phyloP scores from a whole-genome alignment of 805 yeast genomes.

The Saturnispora bothae region DNA sequence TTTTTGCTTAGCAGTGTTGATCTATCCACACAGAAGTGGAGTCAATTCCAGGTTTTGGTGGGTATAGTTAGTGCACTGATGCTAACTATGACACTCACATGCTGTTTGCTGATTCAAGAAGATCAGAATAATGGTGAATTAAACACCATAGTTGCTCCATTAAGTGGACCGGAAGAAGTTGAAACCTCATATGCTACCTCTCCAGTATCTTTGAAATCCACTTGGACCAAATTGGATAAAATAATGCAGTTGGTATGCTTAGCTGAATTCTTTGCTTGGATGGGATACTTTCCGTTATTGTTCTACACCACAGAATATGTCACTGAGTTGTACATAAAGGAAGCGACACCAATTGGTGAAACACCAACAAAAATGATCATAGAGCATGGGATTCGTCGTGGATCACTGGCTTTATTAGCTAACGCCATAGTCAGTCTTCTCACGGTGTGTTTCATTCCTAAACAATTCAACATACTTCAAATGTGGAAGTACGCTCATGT shows the following conservation, averaged over 20 bases:
- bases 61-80: conserved; percentile 33
- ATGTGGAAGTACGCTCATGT: conserved; percentile 44
- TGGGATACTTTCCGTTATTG: conserved; percentile 56
- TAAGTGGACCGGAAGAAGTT: too few relatives aligned
- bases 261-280: conserved; percentile 58
- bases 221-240: conserved; percentile 25
- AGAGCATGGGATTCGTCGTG: conserved; percentile 36
- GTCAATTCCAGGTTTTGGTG: conserved; percentile 42
- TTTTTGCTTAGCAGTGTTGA: conserved; percentile 25
- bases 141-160: too few relatives aligned
- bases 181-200: too few relatives aligned
- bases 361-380: conserved; percentile 25
- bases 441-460: conserved; percentile 37
- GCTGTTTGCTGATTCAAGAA: conserved; percentile 36
- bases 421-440: conserved; percentile 39
- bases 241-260: conserved; percentile 34
- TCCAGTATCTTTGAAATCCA: too few relatives aligned
- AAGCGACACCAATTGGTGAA: conserved; percentile 26
- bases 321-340: conserved; percentile 43
- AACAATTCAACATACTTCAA: not conserved
- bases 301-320: conserved; percentile 59
- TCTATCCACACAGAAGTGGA: not conserved
- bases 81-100: conserved; percentile 29
- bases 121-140: conserved; percentile 28
- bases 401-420: conserved; percentile 39